Evolutionary conservation across 371 early-diverging fungal genomes (phyloP).

Genomic region (Mortierella sp.): DNA sequence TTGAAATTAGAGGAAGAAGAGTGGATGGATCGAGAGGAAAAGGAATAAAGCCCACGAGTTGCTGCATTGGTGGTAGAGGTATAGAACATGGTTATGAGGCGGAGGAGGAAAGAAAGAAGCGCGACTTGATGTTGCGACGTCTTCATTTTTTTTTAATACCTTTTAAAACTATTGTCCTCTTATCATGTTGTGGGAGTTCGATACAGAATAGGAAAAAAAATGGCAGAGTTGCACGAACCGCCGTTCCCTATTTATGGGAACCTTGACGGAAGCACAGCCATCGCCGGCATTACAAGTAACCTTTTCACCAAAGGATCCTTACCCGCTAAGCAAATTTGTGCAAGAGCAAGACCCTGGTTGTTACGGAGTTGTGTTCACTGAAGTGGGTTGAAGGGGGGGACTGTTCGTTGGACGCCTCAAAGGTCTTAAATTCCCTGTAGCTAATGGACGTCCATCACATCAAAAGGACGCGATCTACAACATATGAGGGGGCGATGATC

Average conservation of each 20-base stretch:
- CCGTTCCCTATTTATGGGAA: conserved; percentile 3
- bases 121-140: neutral
- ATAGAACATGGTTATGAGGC: neutral
- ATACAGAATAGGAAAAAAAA: neutral
- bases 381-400: neutral
- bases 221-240: too few species aligned
- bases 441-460: neutral
- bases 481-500: neutral
- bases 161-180: neutral
- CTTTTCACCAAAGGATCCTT: neutral
- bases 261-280: neutral
- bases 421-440: neutral
- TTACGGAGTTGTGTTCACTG: neutral
- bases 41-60: neutral
- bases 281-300: neutral
- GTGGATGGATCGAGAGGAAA: neutral
- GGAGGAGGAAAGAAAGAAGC: neutral
- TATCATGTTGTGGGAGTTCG: neutral
- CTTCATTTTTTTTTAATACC: neutral
- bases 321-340: neutral
- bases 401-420: conserved; percentile 3
- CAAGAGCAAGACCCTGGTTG: neutral
- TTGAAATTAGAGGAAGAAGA: neutral
- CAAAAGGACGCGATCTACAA: neutral
- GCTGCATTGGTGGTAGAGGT: neutral